phyloP scores from a whole-genome alignment of 2,329 filamentous ascomycete species.

The Dothiorella sarmentorum region DNA sequence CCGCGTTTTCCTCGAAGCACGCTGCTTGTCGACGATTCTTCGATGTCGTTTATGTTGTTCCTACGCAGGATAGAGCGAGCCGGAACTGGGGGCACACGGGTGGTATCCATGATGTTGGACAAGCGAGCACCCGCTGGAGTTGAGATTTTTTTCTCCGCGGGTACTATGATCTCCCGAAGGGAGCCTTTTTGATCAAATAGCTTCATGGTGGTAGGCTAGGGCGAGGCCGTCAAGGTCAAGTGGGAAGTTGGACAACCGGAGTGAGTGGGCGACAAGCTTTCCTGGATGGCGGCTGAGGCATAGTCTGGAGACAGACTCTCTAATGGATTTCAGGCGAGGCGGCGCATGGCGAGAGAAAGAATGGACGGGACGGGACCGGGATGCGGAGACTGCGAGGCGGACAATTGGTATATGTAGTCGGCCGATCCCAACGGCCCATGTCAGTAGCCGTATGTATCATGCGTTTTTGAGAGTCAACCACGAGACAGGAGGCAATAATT shows the following conservation, averaged over 20 bases:
- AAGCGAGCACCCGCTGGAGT: conserved; percentile 42
- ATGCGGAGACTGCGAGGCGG: background rate
- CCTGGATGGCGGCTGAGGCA: background rate
- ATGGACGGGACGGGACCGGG: background rate
- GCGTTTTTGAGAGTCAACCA: background rate
- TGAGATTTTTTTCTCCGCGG: conserved; percentile 38
- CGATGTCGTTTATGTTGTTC: conserved; percentile 21
- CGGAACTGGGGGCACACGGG: background rate
- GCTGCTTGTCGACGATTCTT: conserved; percentile 24
- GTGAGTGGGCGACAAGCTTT: background rate
- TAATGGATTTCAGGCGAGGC: conserved; percentile 10
- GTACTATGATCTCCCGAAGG: background rate
- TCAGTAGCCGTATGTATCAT: conserved; percentile 2
- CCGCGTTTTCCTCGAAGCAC: conserved; percentile 26
- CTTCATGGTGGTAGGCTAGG: conserved; percentile 7
- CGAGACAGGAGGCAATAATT: conserved; percentile 12
- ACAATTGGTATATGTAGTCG: conserved; percentile 13
- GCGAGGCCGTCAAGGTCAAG: background rate
- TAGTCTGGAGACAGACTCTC: conserved; percentile 8
- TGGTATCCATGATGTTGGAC: conserved; percentile 39
- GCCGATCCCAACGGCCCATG: background rate
- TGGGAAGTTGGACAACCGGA: background rate
- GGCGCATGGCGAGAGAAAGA: conserved; percentile 3
- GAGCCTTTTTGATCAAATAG: conserved; percentile 4
- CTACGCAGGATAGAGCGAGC: conserved; percentile 2